Evolutionary conservation across 164 flowering plant species (phyloP).

Genomic region (Aristolochia contorta): DNA sequence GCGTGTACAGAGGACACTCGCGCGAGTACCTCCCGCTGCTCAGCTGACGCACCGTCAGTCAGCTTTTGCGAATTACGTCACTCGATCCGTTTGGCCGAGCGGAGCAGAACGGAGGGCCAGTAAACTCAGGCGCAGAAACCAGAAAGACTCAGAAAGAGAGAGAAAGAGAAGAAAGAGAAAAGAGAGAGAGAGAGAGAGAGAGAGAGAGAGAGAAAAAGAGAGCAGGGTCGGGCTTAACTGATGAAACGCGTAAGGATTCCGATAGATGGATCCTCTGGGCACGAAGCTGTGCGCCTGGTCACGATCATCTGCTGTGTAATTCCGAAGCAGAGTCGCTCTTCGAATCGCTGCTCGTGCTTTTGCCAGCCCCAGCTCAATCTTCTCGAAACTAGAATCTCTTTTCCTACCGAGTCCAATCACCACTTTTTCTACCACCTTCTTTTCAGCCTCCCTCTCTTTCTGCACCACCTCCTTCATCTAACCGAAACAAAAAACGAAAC

Average conservation of each 20-base stretch:
- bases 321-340: conserved; percentile 14
- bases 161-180: background rate
- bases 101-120: background rate
- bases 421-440: no score
- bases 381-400: background rate
- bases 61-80: background rate
- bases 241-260: conserved; percentile 47
- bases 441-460: no score
- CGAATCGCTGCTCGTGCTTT: conserved; percentile 44
- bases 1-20: no score
- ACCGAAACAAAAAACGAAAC: no score
- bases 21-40: no score
- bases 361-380: conserved; percentile 37
- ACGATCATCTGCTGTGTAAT: background rate
- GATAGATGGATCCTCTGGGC: conserved; percentile 29
- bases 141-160: background rate
- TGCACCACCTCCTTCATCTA: no score
- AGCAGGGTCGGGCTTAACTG: conserved; percentile 27
- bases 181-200: background rate
- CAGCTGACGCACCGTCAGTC: no score
- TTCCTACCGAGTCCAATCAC: background rate
- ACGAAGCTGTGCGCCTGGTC: background rate
- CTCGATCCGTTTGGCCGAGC: no score
- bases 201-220: background rate
- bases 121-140: background rate